Percentiles rank a stretch among this genome's conserved stretches.
Evolutionary conservation across 768 basidiomycete genomes (phyloP).

Genomic region (Rhodotorula paludigena): DNA sequence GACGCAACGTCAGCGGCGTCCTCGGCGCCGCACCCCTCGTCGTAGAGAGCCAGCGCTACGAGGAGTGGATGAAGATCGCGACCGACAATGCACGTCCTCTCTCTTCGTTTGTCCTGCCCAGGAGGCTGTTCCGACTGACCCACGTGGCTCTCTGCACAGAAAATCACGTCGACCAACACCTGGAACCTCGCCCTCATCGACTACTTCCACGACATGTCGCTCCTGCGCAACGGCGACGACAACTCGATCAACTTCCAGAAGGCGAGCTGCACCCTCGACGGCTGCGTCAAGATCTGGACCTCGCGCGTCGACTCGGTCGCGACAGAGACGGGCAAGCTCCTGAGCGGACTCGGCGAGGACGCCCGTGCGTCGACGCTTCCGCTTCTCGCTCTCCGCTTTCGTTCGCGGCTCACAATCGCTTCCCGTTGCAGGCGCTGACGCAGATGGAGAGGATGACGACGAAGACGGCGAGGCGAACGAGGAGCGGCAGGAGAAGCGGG

Average conservation of each 20-base stretch:
- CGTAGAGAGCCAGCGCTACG: conserved; percentile 47
- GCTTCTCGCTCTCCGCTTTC: background rate
- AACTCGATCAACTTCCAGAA: conserved; percentile 99
- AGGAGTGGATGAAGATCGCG: conserved; percentile 99
- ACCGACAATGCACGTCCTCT: conserved; percentile 81
- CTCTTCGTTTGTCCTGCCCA: background rate
- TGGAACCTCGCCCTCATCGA: conserved; percentile 98
- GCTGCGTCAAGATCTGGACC: conserved; percentile 99
- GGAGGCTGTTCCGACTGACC: background rate
- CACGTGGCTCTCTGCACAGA: conserved; percentile 54
- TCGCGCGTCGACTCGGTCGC: conserved; percentile 94
- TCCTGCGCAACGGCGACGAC: conserved; percentile 79
- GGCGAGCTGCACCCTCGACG: conserved; percentile 92
- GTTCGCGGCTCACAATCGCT: background rate
- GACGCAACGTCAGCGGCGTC: background rate
- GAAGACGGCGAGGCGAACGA: conserved; percentile 61
- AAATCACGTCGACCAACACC: conserved; percentile 96
- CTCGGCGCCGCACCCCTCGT: conserved; percentile 21
- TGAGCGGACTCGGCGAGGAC: conserved; percentile 75
- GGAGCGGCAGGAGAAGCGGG: conserved; percentile 58
- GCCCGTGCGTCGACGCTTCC: conserved; percentile 51
- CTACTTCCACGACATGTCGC: conserved; percentile 97
- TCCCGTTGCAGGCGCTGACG: conserved; percentile 52
- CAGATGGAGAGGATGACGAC: conserved; percentile 59
- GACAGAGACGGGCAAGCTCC: conserved; percentile 89